Conservation (phyloP, 805 yeast genomes). For the Yarrowia sp. region DNA sequence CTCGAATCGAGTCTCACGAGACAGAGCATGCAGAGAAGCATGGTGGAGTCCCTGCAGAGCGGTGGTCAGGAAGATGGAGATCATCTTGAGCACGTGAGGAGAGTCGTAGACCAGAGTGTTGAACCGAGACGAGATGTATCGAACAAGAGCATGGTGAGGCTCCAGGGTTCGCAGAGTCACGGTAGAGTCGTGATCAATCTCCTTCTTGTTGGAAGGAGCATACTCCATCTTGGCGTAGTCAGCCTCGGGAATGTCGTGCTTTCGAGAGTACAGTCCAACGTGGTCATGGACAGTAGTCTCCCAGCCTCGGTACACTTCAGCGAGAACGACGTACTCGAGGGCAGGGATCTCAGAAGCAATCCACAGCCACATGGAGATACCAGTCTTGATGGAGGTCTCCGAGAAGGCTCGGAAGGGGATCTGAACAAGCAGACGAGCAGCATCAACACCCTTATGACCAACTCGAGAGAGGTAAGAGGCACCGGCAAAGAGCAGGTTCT, state of each 20-base stretch:
- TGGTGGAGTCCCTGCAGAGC: constrained; percentile 51
- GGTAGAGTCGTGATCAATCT: constrained; percentile 52
- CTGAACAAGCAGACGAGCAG: constrained; percentile 36
- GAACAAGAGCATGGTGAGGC: constrained; percentile 68
- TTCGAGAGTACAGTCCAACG: constrained; percentile 63
- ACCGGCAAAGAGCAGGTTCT: constrained; percentile 35
- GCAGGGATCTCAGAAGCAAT: constrained; percentile 65
- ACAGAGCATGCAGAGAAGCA: constrained; percentile 81
- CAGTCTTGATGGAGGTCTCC: constrained; percentile 56
- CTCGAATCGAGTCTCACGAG: constrained; percentile 73
- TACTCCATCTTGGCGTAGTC: constrained; percentile 81
- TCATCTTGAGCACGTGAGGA: constrained; percentile 57
- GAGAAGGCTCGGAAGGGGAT: constrained; percentile 72
- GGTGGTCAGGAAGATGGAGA: constrained; percentile 36
- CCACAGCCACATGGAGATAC: constrained; percentile 77
- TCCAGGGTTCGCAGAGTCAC: constrained; percentile 51
- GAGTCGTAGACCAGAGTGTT: constrained; percentile 75
- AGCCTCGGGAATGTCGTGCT: constrained; percentile 55
- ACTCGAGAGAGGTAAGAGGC: constrained; percentile 45
- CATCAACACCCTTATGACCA: constrained; percentile 26
- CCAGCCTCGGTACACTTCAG: constrained; percentile 70
- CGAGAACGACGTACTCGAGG: constrained; percentile 56
- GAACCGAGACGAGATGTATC: constrained; percentile 70
- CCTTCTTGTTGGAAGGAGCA: constrained; percentile 71
- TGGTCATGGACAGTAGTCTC: constrained; percentile 57